Percentiles rank a stretch among this genome's conserved stretches.
Conservation (phyloP, 1,139 yeast species). For the Taphrina betulina region DNA sequence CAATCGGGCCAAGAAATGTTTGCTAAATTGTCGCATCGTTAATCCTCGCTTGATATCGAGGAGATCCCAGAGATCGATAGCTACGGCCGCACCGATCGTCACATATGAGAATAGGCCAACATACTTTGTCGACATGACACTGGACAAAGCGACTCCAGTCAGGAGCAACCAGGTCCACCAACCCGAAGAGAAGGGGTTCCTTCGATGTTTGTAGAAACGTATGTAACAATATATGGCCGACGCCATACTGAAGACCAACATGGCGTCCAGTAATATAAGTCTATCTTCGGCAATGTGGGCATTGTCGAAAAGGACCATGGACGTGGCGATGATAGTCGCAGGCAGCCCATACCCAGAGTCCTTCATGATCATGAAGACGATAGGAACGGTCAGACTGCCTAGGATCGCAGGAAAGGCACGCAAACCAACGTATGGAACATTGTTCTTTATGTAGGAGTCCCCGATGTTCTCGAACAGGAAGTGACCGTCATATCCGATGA, state of each 20-base stretch:
- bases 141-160: constrained; percentile 83
- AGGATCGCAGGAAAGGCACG: constrained; percentile 77
- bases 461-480: constrained; percentile 93
- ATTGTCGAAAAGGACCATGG: constrained; percentile 79
- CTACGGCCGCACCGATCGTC: constrained; percentile 82
- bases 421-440: constrained; percentile 87
- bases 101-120: constrained; percentile 91
- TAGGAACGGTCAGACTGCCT: constrained; percentile 79
- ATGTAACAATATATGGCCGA: constrained; percentile 74
- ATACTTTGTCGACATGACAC: constrained; percentile 88
- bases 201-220: constrained; percentile 71
- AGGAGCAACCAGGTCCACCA: constrained; percentile 89
- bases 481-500: constrained; percentile 82
- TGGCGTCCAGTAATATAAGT: constrained; percentile 85
- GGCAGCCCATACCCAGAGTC: constrained; percentile 76
- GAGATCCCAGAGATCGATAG: constrained; percentile 81
- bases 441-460: constrained; percentile 67
- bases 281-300: constrained; percentile 93
- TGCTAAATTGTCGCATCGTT: constrained; percentile 55
- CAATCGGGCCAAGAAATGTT: constrained; percentile 76
- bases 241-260: constrained; percentile 78
- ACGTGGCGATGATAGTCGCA: constrained; percentile 77
- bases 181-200: constrained; percentile 57
- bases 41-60: constrained; percentile 72
- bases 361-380: constrained; percentile 77